Evolutionary conservation across 257 asterid genomes (phyloP).

Genomic region (Jacaranda copaia): DNA sequence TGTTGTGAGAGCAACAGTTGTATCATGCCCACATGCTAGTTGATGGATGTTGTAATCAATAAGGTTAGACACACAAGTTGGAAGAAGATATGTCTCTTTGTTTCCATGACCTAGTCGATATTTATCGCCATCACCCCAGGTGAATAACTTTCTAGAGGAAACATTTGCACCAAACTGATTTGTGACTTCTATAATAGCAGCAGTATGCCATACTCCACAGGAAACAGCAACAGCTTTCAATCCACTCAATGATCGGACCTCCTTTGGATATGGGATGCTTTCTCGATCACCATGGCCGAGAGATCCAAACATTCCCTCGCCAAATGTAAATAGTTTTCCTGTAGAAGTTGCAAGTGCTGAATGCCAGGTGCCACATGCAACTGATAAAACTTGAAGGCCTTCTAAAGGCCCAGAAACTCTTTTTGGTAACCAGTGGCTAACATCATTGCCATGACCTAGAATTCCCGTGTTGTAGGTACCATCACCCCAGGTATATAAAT

Average conservation of each 20-base stretch:
- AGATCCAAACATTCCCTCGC: slow-evolving; percentile 90
- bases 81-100: slow-evolving; percentile 73
- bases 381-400: slow-evolving; percentile 82
- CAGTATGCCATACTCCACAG: slow-evolving; percentile 98
- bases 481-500: slow-evolving; percentile 94
- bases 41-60: slow-evolving; percentile 84
- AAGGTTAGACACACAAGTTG: slow-evolving; percentile 79
- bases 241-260: slow-evolving; percentile 71
- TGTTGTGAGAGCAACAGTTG: slow-evolving; percentile 75
- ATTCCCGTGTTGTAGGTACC: slow-evolving; percentile 87
- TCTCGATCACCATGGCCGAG: slow-evolving; percentile 87
- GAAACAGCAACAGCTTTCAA: slow-evolving; percentile 71
- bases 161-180: slow-evolving; percentile 56
- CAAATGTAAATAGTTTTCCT: slow-evolving; percentile 83
- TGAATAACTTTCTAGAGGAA: slow-evolving; percentile 77
- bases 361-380: slow-evolving; percentile 97
- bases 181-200: slow-evolving; percentile 80
- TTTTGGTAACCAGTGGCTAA: slow-evolving; percentile 95
- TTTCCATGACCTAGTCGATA: slow-evolving; percentile 83
- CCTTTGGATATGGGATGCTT: slow-evolving; percentile 65
- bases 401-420: slow-evolving; percentile 76
- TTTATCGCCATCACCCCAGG: slow-evolving; percentile 97
- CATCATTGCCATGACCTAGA: slow-evolving; percentile 89
- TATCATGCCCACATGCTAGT: slow-evolving; percentile 76
- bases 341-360: slow-evolving; percentile 74